Evolutionary conservation across 176 grass and related monocot species (phyloP).

Genomic region (Carex scoparia): DNA sequence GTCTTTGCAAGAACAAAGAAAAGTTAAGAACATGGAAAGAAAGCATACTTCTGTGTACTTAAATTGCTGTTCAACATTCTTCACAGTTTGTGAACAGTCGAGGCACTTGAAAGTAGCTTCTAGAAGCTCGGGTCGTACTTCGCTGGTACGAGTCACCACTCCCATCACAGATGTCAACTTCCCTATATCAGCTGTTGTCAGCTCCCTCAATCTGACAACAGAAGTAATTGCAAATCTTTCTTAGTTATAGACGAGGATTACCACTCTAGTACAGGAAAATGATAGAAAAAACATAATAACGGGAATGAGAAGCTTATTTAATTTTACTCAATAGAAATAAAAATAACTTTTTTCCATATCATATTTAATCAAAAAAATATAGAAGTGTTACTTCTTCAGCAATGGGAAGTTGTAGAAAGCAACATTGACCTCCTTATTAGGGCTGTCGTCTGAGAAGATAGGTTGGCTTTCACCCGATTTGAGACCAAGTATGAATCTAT

Average conservation of each 20-base stretch:
- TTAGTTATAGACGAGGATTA: neutral
- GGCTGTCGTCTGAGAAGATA: constrained; percentile 81
- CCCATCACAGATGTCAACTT: constrained; percentile 94
- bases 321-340: neutral
- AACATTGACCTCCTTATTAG: constrained; percentile 83
- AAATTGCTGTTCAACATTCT: constrained; percentile 96
- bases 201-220: constrained; percentile 66
- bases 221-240: neutral
- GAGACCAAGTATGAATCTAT: constrained; percentile 75
- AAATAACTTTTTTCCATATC: neutral
- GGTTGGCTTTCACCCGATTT: constrained; percentile 58
- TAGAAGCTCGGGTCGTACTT: constrained; percentile 86
- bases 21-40: neutral
- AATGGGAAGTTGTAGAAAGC: constrained; percentile 89
- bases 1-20: neutral
- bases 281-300: neutral
- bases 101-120: constrained; percentile 96
- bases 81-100: constrained; percentile 68
- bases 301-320: neutral
- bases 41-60: constrained; percentile 85
- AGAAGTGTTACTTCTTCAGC: constrained; percentile 51
- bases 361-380: neutral
- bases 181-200: constrained; percentile 83
- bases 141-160: constrained; percentile 90
- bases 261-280: neutral